Evolutionary conservation across 2,329 filamentous ascomycete genomes (phyloP), one percentile per base, ranked within the genome.

Genomic region (Iodosphaeria phyllophila): DNA sequence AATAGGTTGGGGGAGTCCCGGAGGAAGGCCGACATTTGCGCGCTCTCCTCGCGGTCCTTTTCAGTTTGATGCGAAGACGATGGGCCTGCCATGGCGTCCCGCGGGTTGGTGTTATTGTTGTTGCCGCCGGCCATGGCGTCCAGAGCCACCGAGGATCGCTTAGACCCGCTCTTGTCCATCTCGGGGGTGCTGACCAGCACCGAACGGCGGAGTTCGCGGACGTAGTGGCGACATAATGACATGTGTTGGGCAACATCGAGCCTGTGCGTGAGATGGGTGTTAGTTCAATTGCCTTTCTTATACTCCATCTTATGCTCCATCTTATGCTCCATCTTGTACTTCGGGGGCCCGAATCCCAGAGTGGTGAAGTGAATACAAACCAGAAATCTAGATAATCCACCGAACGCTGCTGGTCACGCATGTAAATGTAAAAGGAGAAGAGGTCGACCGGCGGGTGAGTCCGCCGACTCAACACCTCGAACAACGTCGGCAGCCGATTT

Each of bases 381-480:
- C 91, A 98, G 52, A 98, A 98, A 47, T 98, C 89, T 20, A 98
- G 59, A 42, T 98, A 98, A 44, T 98, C 89, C 8, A 98, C 89
- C 6, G 86, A 93, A 47, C 84, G 73, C 51, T 98, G 89, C 52
- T 93, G 84, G 50, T 98, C 91, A 42, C 89, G 72, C 89, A 98
- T 98, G 54, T 92, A 98, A 41, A 98, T 98, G 54, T 98, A 98
- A 58, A 98, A 98, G 2, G 84, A 93, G 51, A 92, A 98, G 8
- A 98, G 62, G 44, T 98, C 91, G 29, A 98, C 86, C 0, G 89
- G 89, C 24, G 91, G 80, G 12, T 91, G 64, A n/a, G 89, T 98
- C 35, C 83, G 74, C 37, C 91, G 73, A 46, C 82, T 92, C 32
- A 98, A 59, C 28, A 98, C 89, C 53, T 98, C 91, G 46, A 92